Conservation (phyloP, 2,329 filamentous ascomycete genomes). For the Metarhizium robertsii region DNA sequence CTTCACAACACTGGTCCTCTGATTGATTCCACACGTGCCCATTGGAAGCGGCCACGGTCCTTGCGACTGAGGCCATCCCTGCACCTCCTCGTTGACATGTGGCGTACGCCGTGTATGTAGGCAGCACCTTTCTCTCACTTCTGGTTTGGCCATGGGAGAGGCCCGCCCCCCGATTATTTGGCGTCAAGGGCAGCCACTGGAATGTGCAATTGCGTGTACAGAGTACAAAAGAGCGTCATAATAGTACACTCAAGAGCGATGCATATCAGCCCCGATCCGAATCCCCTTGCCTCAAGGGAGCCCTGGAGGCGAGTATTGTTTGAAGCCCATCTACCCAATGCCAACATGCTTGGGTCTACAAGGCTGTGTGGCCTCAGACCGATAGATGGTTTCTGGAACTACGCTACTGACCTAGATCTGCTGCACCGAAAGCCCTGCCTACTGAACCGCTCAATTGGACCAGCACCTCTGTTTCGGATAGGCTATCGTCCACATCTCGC, state of each 20-base stretch:
- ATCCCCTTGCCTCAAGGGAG: background rate
- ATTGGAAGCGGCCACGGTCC: background rate
- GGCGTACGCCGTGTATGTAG: background rate
- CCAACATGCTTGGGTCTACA: background rate
- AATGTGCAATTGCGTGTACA: background rate
- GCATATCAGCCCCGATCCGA: background rate
- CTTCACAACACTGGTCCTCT: background rate
- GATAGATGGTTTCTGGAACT: background rate
- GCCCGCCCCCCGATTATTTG: background rate
- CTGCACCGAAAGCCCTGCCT: background rate
- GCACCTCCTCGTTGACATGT: background rate
- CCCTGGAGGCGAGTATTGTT: background rate
- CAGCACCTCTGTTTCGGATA: too few species aligned
- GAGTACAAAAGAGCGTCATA: background rate
- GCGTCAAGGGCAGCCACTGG: background rate
- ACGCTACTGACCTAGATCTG: background rate
- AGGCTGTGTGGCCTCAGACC: background rate
- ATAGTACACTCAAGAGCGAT: background rate
- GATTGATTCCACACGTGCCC: background rate
- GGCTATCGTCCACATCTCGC: too few species aligned
- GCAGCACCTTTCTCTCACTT: background rate
- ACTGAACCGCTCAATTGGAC: background rate
- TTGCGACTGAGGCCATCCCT: background rate
- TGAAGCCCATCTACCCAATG: background rate
- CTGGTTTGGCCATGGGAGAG: background rate